Base-by-base conservation (phyloP, 2,329 filamentous ascomycete genomes). In the Ophiostoma pallidulum region DNA sequence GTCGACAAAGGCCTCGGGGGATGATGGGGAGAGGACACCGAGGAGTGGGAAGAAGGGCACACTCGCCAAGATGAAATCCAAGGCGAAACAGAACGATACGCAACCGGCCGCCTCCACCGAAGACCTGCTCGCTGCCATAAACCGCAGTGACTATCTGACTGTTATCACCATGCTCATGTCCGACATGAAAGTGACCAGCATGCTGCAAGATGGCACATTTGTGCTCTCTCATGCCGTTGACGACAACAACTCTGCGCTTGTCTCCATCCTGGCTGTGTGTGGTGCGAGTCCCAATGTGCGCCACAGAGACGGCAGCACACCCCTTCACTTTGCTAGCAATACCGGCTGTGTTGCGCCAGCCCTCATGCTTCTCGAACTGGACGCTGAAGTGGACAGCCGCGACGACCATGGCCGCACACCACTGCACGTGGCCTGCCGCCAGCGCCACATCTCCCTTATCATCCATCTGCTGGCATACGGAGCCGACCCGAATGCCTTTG, bases 401-500 rank as follows among this genome's bases (percentile, higher is more conserved):
- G 57, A 60, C 33, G 43, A 57, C 33, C 40, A 59, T 14, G 47
- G 58, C 39, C 41, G 57, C 37, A 53, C 58, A 35, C 54, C 56
- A 8, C 52, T 62, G 39, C 40, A 63, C 40, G 63, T 64, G 44
- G 65, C 66, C 24, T 63, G 62, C 45, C 61, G 65, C 50, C 60
- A 57, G 3, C 63, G 63, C 20, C 60, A 67, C 41, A 52, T 56
- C 24, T 55, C 52, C 10, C 54, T 66, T 6, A 58, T 64, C 10
- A 28, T 52, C 16, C 60, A 65, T 45, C 55, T 68, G 38, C 57
- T 68, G 14, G 55, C 50, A 28, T 56, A 57, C 41, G 47, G 54
- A 8, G 64, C 64, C 37, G 58, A 66, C 39, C 59, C 61, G 5
- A 59, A 66, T 47, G 60, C 58, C 48, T 59, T 58, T 22, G 39